Evolutionary conservation across 2,329 filamentous ascomycete genomes (phyloP).

Genomic region (Scolecobasidium constrictum): DNA sequence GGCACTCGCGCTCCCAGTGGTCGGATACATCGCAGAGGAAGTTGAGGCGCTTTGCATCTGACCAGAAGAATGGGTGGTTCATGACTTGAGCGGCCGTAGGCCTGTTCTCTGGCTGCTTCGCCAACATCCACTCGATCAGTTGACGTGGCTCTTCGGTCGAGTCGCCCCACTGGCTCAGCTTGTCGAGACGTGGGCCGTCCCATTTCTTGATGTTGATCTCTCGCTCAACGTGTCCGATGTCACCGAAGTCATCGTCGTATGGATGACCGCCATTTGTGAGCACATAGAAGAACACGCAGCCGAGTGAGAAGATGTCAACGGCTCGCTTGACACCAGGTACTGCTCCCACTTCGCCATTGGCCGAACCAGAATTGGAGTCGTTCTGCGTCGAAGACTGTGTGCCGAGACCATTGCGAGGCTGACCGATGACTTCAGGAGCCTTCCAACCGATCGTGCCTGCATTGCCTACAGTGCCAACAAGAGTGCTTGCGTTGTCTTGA

Average conservation of each 20-base stretch:
- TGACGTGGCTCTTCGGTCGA: slow-evolving; percentile 81
- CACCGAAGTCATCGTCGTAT: slow-evolving; percentile 67
- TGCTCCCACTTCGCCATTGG: slow-evolving; percentile 32
- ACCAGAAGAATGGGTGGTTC: slow-evolving; percentile 96
- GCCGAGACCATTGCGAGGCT: slow-evolving; percentile 27
- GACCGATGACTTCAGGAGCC: slow-evolving; percentile 78
- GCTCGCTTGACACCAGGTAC: slow-evolving; percentile 77
- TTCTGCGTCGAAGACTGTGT: slow-evolving; percentile 31
- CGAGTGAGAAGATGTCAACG: slow-evolving; percentile 95
- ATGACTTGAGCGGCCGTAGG: slow-evolving; percentile 72
- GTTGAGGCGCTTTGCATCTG: slow-evolving; percentile 71
- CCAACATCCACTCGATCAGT: slow-evolving; percentile 72
- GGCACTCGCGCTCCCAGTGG: slow-evolving; percentile 85
- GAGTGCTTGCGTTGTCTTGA: slow-evolving; percentile 86
- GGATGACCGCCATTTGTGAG: slow-evolving; percentile 85
- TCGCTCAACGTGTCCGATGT: slow-evolving; percentile 71
- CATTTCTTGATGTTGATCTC: slow-evolving; percentile 91
- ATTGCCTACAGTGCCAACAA: slow-evolving; percentile 87
- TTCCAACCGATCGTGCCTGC: slow-evolving; percentile 95
- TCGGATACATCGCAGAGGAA: slow-evolving; percentile 97
- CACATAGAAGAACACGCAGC: slow-evolving; percentile 98
- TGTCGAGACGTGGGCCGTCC: slow-evolving; percentile 61
- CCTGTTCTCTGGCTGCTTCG: slow-evolving; percentile 49
- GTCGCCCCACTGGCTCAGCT: slow-evolving; percentile 66
- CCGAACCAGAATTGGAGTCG: slow-evolving; percentile 29